Evolutionary conservation across 306 rosid species (phyloP).

Genomic region (Mimosa bimucronata): DNA sequence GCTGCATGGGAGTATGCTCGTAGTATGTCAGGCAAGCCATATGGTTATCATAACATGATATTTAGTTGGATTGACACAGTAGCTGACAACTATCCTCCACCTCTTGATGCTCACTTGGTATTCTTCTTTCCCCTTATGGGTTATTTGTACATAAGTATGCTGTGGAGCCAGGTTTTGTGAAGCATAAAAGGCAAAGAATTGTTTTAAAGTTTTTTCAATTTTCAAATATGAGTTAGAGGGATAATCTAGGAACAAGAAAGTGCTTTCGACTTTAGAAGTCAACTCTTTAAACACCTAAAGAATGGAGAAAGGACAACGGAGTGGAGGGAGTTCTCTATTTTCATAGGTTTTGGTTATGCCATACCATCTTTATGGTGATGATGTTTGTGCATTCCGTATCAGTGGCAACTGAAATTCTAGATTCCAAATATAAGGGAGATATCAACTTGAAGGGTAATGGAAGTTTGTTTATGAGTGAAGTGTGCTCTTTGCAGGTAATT

Average conservation of each 20-base stretch:
- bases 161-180: slow-evolving; percentile 27
- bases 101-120: slow-evolving; percentile 99
- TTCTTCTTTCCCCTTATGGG: slow-evolving; percentile 16
- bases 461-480: slow-evolving; percentile 31
- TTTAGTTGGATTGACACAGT: slow-evolving; percentile 99
- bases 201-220: slow-evolving; percentile 5
- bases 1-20: slow-evolving; percentile 97
- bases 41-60: slow-evolving; percentile 98
- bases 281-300: neutral
- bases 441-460: slow-evolving; percentile 15
- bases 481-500: slow-evolving; percentile 67
- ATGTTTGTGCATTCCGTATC: slow-evolving; percentile 6
- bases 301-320: neutral
- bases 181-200: slow-evolving; percentile 24
- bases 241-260: slow-evolving; percentile 10
- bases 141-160: slow-evolving; percentile 25
- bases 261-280: slow-evolving; percentile 6
- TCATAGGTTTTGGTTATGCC: slow-evolving; percentile 9
- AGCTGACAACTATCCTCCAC: slow-evolving; percentile 97
- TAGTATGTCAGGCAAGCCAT: slow-evolving; percentile 97
- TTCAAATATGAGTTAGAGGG: slow-evolving; percentile 17
- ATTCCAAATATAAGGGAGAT: neutral
- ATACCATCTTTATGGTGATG: neutral
- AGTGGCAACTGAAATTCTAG: slow-evolving; percentile 3
- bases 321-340: slow-evolving; percentile 7